A percentile compares a stretch with the other conserved stretches of the same genome.
Evolutionary conservation across 306 rosid species (phyloP).

Genomic region (Comarum palustre): DNA sequence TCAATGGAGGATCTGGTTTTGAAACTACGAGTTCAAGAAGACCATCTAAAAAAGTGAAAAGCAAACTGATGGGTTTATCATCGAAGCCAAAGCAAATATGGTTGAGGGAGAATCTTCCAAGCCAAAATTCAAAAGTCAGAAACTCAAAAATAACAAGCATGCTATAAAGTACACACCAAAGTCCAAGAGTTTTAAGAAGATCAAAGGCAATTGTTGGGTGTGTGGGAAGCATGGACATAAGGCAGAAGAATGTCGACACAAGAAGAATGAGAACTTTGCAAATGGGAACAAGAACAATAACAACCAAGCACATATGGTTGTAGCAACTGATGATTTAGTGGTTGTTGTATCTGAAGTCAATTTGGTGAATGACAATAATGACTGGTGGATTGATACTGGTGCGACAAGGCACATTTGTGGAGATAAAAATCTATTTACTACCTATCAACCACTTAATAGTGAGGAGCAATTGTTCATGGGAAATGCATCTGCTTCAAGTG

Average conservation of each 20-base stretch:
- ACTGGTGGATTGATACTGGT: slow-evolving; percentile 6
- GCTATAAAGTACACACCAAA: background rate
- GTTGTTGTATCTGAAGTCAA: background rate
- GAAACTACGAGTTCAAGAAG: background rate
- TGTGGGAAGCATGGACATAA: background rate
- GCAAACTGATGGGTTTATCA: background rate
- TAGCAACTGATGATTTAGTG: background rate
- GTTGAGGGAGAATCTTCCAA: background rate
- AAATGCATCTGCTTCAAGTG: background rate
- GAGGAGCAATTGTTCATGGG: background rate
- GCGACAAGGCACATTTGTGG: slow-evolving; percentile 2
- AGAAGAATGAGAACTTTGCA: background rate
- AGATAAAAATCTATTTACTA: background rate
- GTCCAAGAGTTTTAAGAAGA: background rate
- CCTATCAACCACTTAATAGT: background rate
- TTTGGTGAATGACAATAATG: background rate
- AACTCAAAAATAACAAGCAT: background rate
- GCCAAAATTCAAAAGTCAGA: background rate
- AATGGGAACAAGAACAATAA: background rate
- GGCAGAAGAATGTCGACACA: background rate
- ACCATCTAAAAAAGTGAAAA: background rate
- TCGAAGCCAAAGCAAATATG: background rate
- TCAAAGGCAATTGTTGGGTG: background rate
- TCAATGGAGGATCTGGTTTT: slow-evolving; percentile 8
- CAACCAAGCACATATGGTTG: background rate